phyloP scores from a whole-genome alignment of 148 eudicot species.

The Amaranthus hypochondriacus region DNA sequence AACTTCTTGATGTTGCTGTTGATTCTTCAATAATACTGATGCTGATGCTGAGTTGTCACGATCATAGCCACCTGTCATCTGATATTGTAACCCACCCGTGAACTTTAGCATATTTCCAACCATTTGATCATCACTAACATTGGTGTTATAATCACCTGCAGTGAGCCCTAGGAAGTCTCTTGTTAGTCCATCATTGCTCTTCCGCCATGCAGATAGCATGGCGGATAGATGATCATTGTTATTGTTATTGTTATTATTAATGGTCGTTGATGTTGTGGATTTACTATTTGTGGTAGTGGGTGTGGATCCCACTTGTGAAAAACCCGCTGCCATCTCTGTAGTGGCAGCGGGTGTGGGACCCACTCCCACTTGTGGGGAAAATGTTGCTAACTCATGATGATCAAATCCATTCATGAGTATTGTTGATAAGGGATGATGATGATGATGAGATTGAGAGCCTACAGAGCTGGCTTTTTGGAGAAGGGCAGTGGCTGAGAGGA shows the following conservation, averaged over 20 bases:
- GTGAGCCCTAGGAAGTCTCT: slow-evolving; percentile 77
- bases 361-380: slow-evolving; percentile 7
- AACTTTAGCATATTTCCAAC: slow-evolving; percentile 39
- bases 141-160: slow-evolving; percentile 16
- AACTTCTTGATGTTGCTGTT: slow-evolving; percentile 14
- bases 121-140: slow-evolving; percentile 22
- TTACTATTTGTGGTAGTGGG: not conserved
- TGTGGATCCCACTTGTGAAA: slow-evolving; percentile 13
- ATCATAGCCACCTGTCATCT: slow-evolving; percentile 31
- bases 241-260: not conserved
- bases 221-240: slow-evolving; percentile 1
- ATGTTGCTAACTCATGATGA: slow-evolving; percentile 8
- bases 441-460: slow-evolving; percentile 20
- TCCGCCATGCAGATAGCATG: slow-evolving; percentile 47
- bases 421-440: not conserved
- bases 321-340: not conserved
- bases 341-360: not conserved
- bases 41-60: slow-evolving; percentile 33
- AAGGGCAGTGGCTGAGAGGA: slow-evolving; percentile 79
- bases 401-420: slow-evolving; percentile 18
- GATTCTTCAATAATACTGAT: slow-evolving; percentile 26
- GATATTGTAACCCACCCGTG: slow-evolving; percentile 39
- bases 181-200: slow-evolving; percentile 44
- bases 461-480: slow-evolving; percentile 69
- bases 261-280: slow-evolving; percentile 6